Base-by-base conservation (phyloP, 2,329 filamentous ascomycete genomes). In the Ascochyta clinopodiicola region DNA sequence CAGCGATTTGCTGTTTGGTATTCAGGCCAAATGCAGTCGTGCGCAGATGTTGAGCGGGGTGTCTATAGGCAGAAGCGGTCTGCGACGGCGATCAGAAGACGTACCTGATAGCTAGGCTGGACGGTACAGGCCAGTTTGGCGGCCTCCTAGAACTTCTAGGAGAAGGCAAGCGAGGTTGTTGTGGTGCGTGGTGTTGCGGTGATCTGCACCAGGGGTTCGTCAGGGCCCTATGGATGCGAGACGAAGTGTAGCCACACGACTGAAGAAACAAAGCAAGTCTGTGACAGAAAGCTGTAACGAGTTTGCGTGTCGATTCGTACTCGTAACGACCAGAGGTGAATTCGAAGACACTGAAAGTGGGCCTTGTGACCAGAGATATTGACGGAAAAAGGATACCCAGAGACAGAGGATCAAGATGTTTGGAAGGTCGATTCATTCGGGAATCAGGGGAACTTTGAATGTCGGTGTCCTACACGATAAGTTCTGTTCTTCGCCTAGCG, bases 51-150 rank as follows among this genome's bases (percentile, higher is more conserved):
- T 48, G 57, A 61, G 62, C 62, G 59, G 57, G 51, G 51, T 44
- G 56, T 55, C 52, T 53, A 38, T 53, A 47, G 44, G 52, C 50
- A 55, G 54, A 56, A 39, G 52, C 50, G 58, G 50, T 27, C 22
- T 54, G 21, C 32, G 52, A 61, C 43, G 19, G 60, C 61, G 48
- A 45, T 62, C 50, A 57, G 42, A 37, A 43, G 31, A 70, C 71
- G 58, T 64, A 75, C 73, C 73, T 75, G 72, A 74, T 73, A 70
- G 68, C 67, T 65, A 29, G 59, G 56, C 47, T 69, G 61, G 58
- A 70, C 66, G 44, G 61, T 66, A 65, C 70, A 73, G 69, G 71
- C 69, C 70, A 75, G 73, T 56, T 71, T 71, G 71, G 64, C 67
- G 64, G 64, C 67, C 56, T 66, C 70, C 56, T 59, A 55, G 48